Conservation (phyloP, 1,139 yeast genomes). For the Suhomyces taliae region DNA sequence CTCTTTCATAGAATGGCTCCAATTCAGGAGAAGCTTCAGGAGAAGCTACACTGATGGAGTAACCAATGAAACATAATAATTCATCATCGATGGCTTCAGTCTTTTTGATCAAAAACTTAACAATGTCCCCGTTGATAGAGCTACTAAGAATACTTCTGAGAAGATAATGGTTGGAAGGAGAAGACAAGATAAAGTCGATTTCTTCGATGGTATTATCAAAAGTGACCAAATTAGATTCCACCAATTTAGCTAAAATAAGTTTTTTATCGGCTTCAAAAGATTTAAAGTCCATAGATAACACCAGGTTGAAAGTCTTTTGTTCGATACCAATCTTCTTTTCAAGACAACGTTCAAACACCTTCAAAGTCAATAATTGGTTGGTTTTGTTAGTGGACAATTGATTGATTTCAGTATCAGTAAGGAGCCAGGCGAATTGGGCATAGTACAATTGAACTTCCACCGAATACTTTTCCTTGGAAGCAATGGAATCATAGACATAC, state of each 20-base stretch:
- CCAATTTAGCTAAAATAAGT: constrained; percentile 10
- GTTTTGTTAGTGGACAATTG: constrained; percentile 3
- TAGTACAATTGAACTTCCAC: constrained; percentile 15
- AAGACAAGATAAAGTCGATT: constrained; percentile 16
- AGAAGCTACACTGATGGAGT: constrained; percentile 10
- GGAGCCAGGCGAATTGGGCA: constrained; percentile 25
- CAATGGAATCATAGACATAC: constrained; percentile 10
- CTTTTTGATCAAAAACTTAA: constrained; percentile 17
- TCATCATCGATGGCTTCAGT: constrained; percentile 19
- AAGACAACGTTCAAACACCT: constrained; percentile 7
- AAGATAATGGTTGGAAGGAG: constrained; percentile 20
- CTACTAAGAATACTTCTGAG: constrained; percentile 22
- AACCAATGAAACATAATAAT: constrained; percentile 24
- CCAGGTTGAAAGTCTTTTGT: constrained; percentile 4
- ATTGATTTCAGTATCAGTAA: constrained; percentile 19
- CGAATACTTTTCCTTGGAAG: not conserved
- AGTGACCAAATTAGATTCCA: constrained; percentile 25
- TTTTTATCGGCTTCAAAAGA: constrained; percentile 3
- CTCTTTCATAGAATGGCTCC: constrained; percentile 11
- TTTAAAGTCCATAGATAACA: constrained; percentile 4
- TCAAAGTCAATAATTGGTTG: constrained; percentile 7
- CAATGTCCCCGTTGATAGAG: constrained; percentile 10
- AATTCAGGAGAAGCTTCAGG: constrained; percentile 3
- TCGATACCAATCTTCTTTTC: constrained; percentile 9
- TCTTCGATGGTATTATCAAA: constrained; percentile 20